These are phyloP conservation scores for Plasmopara muralis DNA, from an alignment of 352 stramenopile species.

Conservation along the genomic window DNA sequence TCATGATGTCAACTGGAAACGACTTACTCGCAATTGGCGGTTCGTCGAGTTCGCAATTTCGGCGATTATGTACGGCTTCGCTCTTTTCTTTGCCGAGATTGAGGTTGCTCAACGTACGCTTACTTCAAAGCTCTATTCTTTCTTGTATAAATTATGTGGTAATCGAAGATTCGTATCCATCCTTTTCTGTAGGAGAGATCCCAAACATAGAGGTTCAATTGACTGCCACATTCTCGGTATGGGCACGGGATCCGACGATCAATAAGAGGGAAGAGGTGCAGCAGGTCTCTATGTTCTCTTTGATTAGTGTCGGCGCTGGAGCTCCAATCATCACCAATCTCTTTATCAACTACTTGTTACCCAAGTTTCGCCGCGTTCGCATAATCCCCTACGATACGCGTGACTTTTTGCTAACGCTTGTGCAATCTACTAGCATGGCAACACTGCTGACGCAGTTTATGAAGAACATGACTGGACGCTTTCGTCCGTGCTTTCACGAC, in stretches of 20 bases:
- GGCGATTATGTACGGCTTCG: slow-evolving; percentile 30
- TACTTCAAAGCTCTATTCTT: background rate
- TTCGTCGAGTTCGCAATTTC: slow-evolving; percentile 29
- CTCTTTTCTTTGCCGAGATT: slow-evolving; percentile 32
- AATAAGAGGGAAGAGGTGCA: slow-evolving; percentile 49
- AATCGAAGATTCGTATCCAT: slow-evolving; percentile 5
- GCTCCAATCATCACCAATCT: slow-evolving; percentile 51
- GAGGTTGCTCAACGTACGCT: slow-evolving; percentile 32
- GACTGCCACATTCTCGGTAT: slow-evolving; percentile 38
- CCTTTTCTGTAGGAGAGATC: slow-evolving; percentile 35
- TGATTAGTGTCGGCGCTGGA: slow-evolving; percentile 29
- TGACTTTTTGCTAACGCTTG: slow-evolving; percentile 66
- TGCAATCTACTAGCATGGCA: slow-evolving; percentile 52
- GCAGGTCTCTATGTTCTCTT: slow-evolving; percentile 53
- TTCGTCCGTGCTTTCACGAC: slow-evolving; percentile 77
- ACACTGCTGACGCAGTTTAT: slow-evolving; percentile 69
- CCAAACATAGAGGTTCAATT: slow-evolving; percentile 46
- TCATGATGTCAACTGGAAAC: slow-evolving; percentile 13
- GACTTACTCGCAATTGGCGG: slow-evolving; percentile 20
- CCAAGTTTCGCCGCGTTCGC: slow-evolving; percentile 43
- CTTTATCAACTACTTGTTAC: slow-evolving; percentile 57
- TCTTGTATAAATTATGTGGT: slow-evolving; percentile 7
- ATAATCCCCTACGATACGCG: slow-evolving; percentile 72
- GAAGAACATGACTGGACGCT: slow-evolving; percentile 74
- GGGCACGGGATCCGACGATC: slow-evolving; percentile 47